Evolutionary conservation across 805 yeast species (phyloP).

Genomic region (Candida suzukii): DNA sequence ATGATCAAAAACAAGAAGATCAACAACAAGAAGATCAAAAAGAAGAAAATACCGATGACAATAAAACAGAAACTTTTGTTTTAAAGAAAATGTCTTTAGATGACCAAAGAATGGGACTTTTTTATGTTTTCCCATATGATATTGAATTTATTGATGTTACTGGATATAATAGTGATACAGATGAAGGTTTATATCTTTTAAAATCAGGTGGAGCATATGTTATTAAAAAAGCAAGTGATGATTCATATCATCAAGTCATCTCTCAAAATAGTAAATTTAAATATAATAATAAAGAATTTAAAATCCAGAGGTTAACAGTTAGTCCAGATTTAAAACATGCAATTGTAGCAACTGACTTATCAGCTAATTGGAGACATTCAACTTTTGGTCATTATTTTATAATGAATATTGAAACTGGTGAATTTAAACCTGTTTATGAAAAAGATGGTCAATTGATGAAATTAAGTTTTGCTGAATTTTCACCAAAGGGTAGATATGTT

Average conservation of each 20-base stretch:
- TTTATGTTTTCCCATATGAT: slow-evolving; percentile 17
- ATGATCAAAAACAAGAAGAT: slow-evolving; percentile 1
- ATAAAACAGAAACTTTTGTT: not conserved
- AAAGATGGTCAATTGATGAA: slow-evolving; percentile 28
- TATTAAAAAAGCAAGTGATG: slow-evolving; percentile 21
- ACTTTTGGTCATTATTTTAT: slow-evolving; percentile 50
- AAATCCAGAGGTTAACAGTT: slow-evolving; percentile 31
- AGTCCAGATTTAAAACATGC: slow-evolving; percentile 40
- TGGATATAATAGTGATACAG: slow-evolving; percentile 25
- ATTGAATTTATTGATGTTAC: slow-evolving; percentile 18
- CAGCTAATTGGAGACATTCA: slow-evolving; percentile 58
- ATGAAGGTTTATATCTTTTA: slow-evolving; percentile 36
- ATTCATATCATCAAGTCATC: slow-evolving; percentile 22
- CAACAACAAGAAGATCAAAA: not conserved
- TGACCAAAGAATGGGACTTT: slow-evolving; percentile 23
- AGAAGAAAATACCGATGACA: not conserved
- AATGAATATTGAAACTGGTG: slow-evolving; percentile 31
- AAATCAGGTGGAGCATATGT: slow-evolving; percentile 7
- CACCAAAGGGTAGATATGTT: slow-evolving; percentile 50
- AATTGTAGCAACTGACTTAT: slow-evolving; percentile 45
- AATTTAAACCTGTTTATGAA: slow-evolving; percentile 20
- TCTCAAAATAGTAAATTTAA: slow-evolving; percentile 28
- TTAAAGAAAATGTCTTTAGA: slow-evolving; percentile 16
- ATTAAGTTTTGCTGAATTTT: slow-evolving; percentile 52
- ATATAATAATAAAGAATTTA: slow-evolving; percentile 32